phyloP scores from a whole-genome alignment of 139 green algal genomes.

The Parachlorella kessleri region DNA sequence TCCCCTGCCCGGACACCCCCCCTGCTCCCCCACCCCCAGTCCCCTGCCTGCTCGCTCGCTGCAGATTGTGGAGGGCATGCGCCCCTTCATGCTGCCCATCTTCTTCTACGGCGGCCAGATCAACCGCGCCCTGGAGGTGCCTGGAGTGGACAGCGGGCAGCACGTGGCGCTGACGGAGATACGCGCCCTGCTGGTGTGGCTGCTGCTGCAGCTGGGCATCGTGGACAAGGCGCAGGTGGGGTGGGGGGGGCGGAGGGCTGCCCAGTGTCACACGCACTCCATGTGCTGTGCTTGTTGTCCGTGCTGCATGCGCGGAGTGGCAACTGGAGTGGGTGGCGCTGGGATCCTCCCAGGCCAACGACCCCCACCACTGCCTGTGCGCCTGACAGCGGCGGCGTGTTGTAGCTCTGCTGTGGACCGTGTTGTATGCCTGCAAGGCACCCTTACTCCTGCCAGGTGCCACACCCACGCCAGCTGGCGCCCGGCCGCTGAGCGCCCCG shows the following conservation, averaged over 20 bases:
- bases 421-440: no score
- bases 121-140: slow-evolving; percentile 29
- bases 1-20: background rate
- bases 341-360: no score
- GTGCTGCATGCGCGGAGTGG: no score
- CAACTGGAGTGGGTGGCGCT: no score
- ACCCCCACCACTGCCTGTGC: no score
- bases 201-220: slow-evolving; percentile 57
- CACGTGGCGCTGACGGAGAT: slow-evolving; percentile 72
- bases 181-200: slow-evolving; percentile 59
- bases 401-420: no score
- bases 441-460: no score
- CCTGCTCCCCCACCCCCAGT: background rate
- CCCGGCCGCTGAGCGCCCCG: no score
- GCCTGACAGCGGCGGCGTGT: no score
- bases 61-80: slow-evolving; percentile 52
- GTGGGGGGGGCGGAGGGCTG: background rate
- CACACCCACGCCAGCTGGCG: no score
- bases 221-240: slow-evolving; percentile 56
- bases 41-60: background rate
- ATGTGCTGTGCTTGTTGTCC: no score
- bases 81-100: slow-evolving; percentile 70
- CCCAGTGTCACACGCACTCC: background rate
- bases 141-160: slow-evolving; percentile 49
- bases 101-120: slow-evolving; percentile 80